Evolutionary conservation across 1,139 yeast species (phyloP).

Genomic region (Chernovozyma sophiae-reginae): DNA sequence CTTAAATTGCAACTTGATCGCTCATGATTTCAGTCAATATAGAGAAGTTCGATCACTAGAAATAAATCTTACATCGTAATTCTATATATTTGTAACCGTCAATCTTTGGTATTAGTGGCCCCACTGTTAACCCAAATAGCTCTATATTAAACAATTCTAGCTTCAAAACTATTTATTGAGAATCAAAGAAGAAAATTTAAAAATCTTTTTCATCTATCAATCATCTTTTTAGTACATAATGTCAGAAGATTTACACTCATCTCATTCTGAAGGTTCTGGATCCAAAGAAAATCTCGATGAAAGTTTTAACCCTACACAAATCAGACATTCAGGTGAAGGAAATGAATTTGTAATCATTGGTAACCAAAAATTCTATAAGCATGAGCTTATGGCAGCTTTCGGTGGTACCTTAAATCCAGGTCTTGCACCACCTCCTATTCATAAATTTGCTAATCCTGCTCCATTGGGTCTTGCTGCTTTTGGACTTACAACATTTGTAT

Average conservation of each 20-base stretch:
- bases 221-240: too few relatives aligned
- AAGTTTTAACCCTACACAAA: neutral
- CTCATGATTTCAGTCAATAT: too few relatives aligned
- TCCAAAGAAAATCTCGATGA: neutral
- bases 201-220: too few relatives aligned
- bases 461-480: constrained; percentile 58
- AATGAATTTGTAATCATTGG: constrained; percentile 28
- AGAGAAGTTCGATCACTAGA: too few relatives aligned
- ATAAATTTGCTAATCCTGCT: constrained; percentile 52
- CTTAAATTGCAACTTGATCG: neutral
- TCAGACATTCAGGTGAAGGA: constrained; percentile 16
- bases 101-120: too few relatives aligned
- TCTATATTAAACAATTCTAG: too few relatives aligned
- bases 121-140: too few relatives aligned
- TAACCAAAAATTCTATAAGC: constrained; percentile 27
- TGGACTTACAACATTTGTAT: constrained; percentile 45
- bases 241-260: constrained; percentile 4
- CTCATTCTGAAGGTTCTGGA: constrained; percentile 4
- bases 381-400: constrained; percentile 39
- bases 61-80: too few relatives aligned
- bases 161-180: too few relatives aligned
- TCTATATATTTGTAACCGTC: too few relatives aligned
- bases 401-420: constrained; percentile 40
- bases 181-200: too few relatives aligned
- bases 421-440: constrained; percentile 27